Evolutionary conservation across 108 stramenopile species (phyloP).

Genomic region (Cyclotella kingstonii): DNA sequence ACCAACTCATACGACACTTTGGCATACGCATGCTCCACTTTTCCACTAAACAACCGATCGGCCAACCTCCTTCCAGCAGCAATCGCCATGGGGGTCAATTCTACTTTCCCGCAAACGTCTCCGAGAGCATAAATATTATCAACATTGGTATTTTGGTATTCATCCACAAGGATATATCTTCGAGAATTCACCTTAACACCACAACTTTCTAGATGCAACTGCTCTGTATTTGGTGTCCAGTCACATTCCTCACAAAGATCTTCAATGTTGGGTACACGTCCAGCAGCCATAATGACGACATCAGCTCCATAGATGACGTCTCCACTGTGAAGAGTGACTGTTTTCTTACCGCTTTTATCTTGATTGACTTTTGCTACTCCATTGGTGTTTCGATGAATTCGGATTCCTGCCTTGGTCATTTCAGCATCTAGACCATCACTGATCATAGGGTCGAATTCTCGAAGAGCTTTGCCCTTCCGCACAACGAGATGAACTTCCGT

Average conservation of each 20-base stretch:
- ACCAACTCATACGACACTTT: constrained; percentile 77
- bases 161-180: constrained; percentile 77
- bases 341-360: constrained; percentile 52
- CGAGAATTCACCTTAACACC: constrained; percentile 49
- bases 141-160: constrained; percentile 80
- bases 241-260: constrained; percentile 44
- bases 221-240: constrained; percentile 56
- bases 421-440: constrained; percentile 60
- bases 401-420: constrained; percentile 70
- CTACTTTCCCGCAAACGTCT: constrained; percentile 83
- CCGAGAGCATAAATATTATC: constrained; percentile 87
- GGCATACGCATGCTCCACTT: constrained; percentile 21
- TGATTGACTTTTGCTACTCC: constrained; percentile 64
- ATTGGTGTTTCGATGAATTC: constrained; percentile 67
- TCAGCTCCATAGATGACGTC: constrained; percentile 69
- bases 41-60: constrained; percentile 84
- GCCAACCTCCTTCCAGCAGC: constrained; percentile 87
- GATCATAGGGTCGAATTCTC: constrained; percentile 87
- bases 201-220: constrained; percentile 59
- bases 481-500: constrained; percentile 67
- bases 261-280: constrained; percentile 58
- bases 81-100: constrained; percentile 95
- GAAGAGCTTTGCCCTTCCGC: constrained; percentile 57
- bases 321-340: constrained; percentile 52
- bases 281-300: constrained; percentile 79